Evolutionary conservation across 148 eudicot species (phyloP), one percentile per base, ranked within the genome.

Genomic region (Bassia scoparia): DNA sequence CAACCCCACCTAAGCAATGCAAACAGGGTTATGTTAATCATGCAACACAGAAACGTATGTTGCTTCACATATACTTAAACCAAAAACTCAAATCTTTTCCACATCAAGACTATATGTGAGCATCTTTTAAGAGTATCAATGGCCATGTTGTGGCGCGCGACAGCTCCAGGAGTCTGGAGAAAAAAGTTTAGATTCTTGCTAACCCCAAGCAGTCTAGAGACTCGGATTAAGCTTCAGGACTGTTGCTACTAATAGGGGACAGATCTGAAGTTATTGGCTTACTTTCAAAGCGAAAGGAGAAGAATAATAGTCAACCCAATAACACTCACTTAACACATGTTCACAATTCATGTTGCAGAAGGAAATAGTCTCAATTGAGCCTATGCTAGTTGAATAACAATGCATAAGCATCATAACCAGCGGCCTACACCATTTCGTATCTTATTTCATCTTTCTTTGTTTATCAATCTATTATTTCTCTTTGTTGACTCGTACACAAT

Each of bases 121-220:
- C 81, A 67, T 59, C 76, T 58, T n/a, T 49, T 27, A 18, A 29
- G 58, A 78, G 44, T 69, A 67, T 15, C 73, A 48, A 67, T 67
- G 76, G 55, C 60, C 68, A 65, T 78, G 65, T 50, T 34, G 53
- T 66, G 71, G 50, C 66, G 27, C n/a, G n/a, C n/a, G 34, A 59
- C 24, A 24, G 48, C 54, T 48, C 16, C 6, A 24, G n/a, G 0
- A 72, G 11, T 7, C 17, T 35, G 23, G 29, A 64, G 29, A 2
- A 56, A 55, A 18, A 54, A 52, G 52, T 23, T 33, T 10, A 21
- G 64, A 77, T 71, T 77, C 75, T 71, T 15, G 55, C 31, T 37
- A 18, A 23, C 24, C 46, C 53, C 44, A 30, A 43, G 14, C 43
- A 64, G 18, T 77, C n/a, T 37, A 77, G 49, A 67, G 68, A 59